Evolutionary conservation across 768 basidiomycete species (phyloP).

Genomic region (Leccinellum luteum): DNA sequence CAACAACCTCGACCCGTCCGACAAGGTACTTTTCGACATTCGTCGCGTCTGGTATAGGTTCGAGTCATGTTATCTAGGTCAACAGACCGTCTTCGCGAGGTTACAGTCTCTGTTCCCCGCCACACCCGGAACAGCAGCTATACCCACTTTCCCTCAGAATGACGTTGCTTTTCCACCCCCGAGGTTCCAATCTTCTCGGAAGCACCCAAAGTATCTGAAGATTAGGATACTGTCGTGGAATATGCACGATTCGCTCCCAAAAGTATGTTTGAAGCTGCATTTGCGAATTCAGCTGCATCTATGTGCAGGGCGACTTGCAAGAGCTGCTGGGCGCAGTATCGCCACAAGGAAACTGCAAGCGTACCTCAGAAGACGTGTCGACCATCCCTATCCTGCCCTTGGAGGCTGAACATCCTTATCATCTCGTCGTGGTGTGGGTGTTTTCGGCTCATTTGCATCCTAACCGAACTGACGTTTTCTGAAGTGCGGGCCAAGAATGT

Average conservation of each 20-base stretch:
- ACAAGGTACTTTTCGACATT: slow-evolving; percentile 15
- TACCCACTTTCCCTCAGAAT: slow-evolving; percentile 21
- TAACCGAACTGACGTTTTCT: slow-evolving; percentile 21
- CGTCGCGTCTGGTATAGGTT: slow-evolving; percentile 4
- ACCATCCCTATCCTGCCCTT: slow-evolving; percentile 46
- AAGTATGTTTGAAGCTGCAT: slow-evolving; percentile 39
- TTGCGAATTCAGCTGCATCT: slow-evolving; percentile 4
- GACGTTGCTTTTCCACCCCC: slow-evolving; percentile 21
- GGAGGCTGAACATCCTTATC: slow-evolving; percentile 65
- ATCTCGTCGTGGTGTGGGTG: slow-evolving; percentile 73
- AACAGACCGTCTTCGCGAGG: slow-evolving; percentile 46
- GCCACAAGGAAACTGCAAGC: slow-evolving; percentile 32
- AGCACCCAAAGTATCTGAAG: slow-evolving; percentile 51
- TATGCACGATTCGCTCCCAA: slow-evolving; percentile 81
- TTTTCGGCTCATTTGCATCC: slow-evolving; percentile 1
- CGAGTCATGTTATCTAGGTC: slow-evolving; percentile 23
- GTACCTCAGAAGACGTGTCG: slow-evolving; percentile 22
- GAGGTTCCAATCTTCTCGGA: slow-evolving; percentile 23
- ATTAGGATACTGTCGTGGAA: slow-evolving; percentile 77
- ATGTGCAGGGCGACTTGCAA: slow-evolving; percentile 63
- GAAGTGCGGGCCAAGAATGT: slow-evolving; percentile 73
- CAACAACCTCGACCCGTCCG: slow-evolving; percentile 17
- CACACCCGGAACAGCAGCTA: slow-evolving; percentile 24
- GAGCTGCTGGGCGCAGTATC: slow-evolving; percentile 67
- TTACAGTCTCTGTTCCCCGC: slow-evolving; percentile 52